Base-by-base conservation (phyloP, 2,329 filamentous ascomycete species). In the Aspergillus chevalieri region DNA sequence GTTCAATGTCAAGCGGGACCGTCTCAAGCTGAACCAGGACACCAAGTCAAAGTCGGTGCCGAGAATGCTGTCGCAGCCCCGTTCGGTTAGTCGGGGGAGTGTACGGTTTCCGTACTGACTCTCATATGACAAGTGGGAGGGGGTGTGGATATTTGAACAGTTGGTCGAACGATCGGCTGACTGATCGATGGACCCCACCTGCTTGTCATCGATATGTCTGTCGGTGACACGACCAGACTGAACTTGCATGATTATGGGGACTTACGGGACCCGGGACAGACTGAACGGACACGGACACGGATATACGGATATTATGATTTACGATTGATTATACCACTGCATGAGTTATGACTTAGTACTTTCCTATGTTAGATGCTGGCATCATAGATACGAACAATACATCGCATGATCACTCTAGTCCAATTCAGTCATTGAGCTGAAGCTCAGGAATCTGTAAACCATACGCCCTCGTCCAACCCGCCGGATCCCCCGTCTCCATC, bases 1-100 rank as follows among this genome's bases (percentile, higher is more conserved):
- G 22, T 58, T 53, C 21, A 58, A 55, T 21, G 44, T 58, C 22
- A 58, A 58, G 47, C 47, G 56, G 1, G 56, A 58, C 17, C 54
- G 56, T 6, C 44, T 58, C 36, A 51, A 55, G 5, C 52, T 51
- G 12, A 57, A 55, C 26, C 56, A 55, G 47, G 56, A 58, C 44
- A 54, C 52, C 3, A 58, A 57, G 45, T 50, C 53, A 4, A 42
- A 54, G 33, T 51, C 52, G 3, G 41, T 58, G 34, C 56, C 56
- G 9, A 51, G 56, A 8, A 52, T 52, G 12, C 24, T 58, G 7
- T 58, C 56, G 12, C 56, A 58, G 48, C 54, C 56, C 3, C 44
- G 54, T 10, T 42, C 45, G 3, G 22, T 26, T 22, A 26, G 41
- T 28, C 51, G 52, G n/a, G 48, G 47, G 6, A 49, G 50, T 7